Evolutionary conservation across 2,329 filamentous ascomycete species (phyloP).

Genomic region (Dothideomycetidae sp.): DNA sequence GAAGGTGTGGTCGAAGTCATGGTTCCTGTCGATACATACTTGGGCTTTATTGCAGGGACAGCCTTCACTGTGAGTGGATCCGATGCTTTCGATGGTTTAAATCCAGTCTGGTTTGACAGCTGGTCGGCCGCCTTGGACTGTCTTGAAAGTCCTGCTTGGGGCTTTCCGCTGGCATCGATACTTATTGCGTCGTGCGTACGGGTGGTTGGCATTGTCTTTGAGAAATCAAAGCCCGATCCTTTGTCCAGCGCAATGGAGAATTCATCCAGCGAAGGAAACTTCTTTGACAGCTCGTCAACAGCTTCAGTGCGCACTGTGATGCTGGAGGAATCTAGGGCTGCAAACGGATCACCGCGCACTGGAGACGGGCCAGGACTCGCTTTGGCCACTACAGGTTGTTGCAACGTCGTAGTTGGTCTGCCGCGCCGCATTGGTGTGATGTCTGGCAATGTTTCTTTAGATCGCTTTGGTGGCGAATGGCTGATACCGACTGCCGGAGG

Average conservation of each 20-base stretch:
- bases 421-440: conserved; percentile 90
- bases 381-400: conserved; percentile 27
- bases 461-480: conserved; percentile 43
- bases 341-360: conserved; percentile 73
- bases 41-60: conserved; percentile 23
- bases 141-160: background rate
- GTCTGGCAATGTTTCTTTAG: conserved; percentile 64
- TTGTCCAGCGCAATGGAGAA: conserved; percentile 82
- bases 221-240: conserved; percentile 69
- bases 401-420: conserved; percentile 45
- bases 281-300: conserved; percentile 65
- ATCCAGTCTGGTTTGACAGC: background rate
- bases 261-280: conserved; percentile 84
- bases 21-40: conserved; percentile 59
- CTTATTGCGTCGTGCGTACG: conserved; percentile 12
- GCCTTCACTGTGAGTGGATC: conserved; percentile 1
- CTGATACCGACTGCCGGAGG: conserved; percentile 18
- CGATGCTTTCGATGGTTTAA: background rate
- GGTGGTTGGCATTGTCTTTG: background rate
- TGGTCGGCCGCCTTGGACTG: background rate
- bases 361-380: conserved; percentile 45
- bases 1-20: conserved; percentile 53
- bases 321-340: conserved; percentile 62
- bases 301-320: conserved; percentile 33
- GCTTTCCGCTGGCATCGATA: conserved; percentile 1